A percentile compares a stretch with the other conserved stretches of the same genome.
These are phyloP conservation scores for Ustilago tritici DNA, from an alignment of 1,284 basidiomycete genomes.

Conservation along the genomic window DNA sequence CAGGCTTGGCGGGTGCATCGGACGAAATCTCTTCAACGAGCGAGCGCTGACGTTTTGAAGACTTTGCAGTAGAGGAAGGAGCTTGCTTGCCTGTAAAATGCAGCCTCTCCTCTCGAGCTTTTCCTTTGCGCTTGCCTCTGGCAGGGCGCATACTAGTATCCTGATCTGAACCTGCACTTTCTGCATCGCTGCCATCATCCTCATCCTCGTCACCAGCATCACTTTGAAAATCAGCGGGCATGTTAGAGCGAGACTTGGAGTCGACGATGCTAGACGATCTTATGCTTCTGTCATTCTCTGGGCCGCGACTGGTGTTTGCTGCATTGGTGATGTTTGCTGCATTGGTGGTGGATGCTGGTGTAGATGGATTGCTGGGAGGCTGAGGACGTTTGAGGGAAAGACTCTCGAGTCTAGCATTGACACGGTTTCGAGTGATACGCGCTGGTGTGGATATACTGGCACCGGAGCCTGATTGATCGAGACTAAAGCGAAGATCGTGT, in stretches of 20 bases:
- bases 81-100: slow-evolving; percentile 7
- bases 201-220: slow-evolving; percentile 20
- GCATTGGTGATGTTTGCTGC: slow-evolving; percentile 15
- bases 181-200: slow-evolving; percentile 15
- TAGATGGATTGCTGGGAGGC: slow-evolving; percentile 27
- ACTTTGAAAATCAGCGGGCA: neutral
- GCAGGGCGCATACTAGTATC: neutral
- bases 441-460: slow-evolving; percentile 22
- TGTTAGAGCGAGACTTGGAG: slow-evolving; percentile 9
- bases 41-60: slow-evolving; percentile 16
- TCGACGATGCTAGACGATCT: slow-evolving; percentile 31
- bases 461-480: slow-evolving; percentile 22
- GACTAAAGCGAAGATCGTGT: slow-evolving; percentile 48
- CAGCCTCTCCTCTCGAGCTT: neutral
- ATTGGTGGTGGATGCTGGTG: slow-evolving; percentile 22
- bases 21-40: slow-evolving; percentile 16
- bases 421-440: slow-evolving; percentile 50
- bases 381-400: slow-evolving; percentile 44
- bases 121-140: slow-evolving; percentile 14
- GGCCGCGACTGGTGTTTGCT: slow-evolving; percentile 4
- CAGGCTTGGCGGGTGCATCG: slow-evolving; percentile 23
- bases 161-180: neutral
- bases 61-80: neutral
- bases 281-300: slow-evolving; percentile 11
- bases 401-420: slow-evolving; percentile 46